These are phyloP conservation scores for Lodderomyces oxycetoniae DNA, from an alignment of 1,139 yeast genomes.

Conservation along the genomic window DNA sequence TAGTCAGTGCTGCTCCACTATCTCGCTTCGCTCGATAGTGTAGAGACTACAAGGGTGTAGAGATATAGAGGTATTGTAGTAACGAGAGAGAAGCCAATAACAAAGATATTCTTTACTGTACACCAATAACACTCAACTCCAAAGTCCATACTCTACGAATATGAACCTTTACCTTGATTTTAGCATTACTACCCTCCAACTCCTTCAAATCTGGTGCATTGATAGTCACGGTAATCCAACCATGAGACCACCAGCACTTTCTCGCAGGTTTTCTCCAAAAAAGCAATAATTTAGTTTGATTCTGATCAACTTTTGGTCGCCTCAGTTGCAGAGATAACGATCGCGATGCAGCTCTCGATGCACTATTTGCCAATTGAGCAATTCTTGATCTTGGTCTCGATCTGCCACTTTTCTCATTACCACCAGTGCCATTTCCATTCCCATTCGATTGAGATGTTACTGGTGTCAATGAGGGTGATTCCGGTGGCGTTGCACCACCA, in stretches of 20 bases:
- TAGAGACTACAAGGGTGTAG: too few species aligned
- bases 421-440: constrained; percentile 18
- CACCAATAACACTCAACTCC: constrained; percentile 62
- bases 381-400: constrained; percentile 46
- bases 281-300: constrained; percentile 68
- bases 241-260: constrained; percentile 98
- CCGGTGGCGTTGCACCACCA: constrained; percentile 30
- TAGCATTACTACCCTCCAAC: constrained; percentile 18
- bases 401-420: constrained; percentile 20
- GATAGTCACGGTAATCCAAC: constrained; percentile 50
- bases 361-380: constrained; percentile 39
- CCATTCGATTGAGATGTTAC: constrained; percentile 35
- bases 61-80: too few species aligned
- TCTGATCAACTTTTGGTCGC: constrained; percentile 28
- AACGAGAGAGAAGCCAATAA: too few species aligned
- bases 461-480: constrained; percentile 47
- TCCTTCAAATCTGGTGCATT: constrained; percentile 18
- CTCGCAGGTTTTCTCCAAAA: constrained; percentile 99
- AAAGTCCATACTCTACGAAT: constrained; percentile 82
- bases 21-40: too few species aligned
- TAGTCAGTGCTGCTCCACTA: too few species aligned
- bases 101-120: constrained; percentile 40
- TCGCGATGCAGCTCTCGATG: constrained; percentile 49
- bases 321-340: constrained; percentile 43
- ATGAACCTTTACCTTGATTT: constrained; percentile 50